Base-by-base conservation (phyloP, 78 protist species). In the Dictyostelium firmibasis region DNA sequence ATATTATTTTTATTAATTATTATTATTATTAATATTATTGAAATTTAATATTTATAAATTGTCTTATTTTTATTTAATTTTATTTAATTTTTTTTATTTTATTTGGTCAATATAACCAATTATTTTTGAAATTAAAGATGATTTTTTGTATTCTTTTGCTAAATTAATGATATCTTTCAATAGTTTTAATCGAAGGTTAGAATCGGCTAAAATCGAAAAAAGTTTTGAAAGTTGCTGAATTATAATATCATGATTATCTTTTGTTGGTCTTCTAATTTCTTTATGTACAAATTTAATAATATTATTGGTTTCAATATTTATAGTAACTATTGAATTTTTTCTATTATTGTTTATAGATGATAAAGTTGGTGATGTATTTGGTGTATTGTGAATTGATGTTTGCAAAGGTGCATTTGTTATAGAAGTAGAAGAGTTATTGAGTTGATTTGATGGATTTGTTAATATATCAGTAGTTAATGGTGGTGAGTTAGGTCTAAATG, bases 241-340 rank as follows among this genome's bases (percentile, higher is more conserved):
- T 3, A 81, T 81, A 25, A 81, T 36, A 31, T 81, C 86, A 53
- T 81, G 23, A 33, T 81, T 81, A 18, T 44, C 74, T 81, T 81
- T 81, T 2, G 74, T 81, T 81, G 86, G 75, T 20, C 35, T 81
- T 81, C 86, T 44, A 57, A 81, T 81, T 81, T 81, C 86, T 81
- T 35, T 81, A 57, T 57, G 33, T 81, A 81, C 74, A 81, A 81
- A 81, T 57, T 81, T 81, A 53, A 44, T 81, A 81, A 81, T 81
- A 36, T 81, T 33, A 53, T 53, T 53, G 33, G 18, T 31, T 53
- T 53, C 44, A 29, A 9, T n/a, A 10, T 53, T 81, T 25, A 9
- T 4, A 7, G 27, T 25, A 1, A 43, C 4, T 60, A 27, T n/a
- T 47, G 57, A 44, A n/a, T 79, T 79, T 10, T 44, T 79, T 25